phyloP scores from a whole-genome alignment of 2,329 filamentous ascomycete species.

The Aureobasidium leucospermi region DNA sequence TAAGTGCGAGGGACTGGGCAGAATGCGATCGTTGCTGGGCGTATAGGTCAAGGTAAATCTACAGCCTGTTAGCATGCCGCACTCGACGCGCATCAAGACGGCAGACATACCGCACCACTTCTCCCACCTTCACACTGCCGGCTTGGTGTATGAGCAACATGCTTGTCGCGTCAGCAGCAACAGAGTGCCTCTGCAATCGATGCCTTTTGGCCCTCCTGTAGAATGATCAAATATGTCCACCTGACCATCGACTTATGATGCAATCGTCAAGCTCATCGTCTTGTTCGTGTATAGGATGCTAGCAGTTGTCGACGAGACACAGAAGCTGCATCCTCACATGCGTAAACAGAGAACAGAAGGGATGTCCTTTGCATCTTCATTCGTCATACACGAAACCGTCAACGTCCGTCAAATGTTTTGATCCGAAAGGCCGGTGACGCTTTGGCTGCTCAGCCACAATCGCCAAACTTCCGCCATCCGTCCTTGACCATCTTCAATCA shows the following conservation, averaged over 20 bases:
- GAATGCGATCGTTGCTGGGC: slow-evolving; percentile 78
- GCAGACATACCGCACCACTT: slow-evolving; percentile 67
- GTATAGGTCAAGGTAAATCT: slow-evolving; percentile 84
- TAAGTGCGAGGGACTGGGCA: slow-evolving; percentile 74
- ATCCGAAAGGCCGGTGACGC: background rate
- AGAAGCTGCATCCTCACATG: background rate
- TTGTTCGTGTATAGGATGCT: background rate
- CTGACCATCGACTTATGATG: slow-evolving; percentile 6
- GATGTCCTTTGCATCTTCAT: background rate
- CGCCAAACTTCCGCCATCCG: background rate
- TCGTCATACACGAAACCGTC: slow-evolving; percentile 4
- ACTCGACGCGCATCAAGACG: slow-evolving; percentile 7
- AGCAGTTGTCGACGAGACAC: background rate
- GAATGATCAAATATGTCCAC: background rate
- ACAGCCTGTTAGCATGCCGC: background rate
- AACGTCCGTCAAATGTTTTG: background rate
- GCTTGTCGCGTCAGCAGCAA: background rate
- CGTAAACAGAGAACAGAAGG: background rate
- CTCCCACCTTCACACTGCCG: slow-evolving; percentile 87
- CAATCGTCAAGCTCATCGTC: background rate
- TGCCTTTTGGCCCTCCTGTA: background rate
- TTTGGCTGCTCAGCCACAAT: slow-evolving; percentile 3
- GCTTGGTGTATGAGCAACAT: slow-evolving; percentile 92
- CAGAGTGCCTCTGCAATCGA: background rate
- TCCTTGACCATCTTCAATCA: background rate